Conservation (phyloP, 1,139 yeast species). For the Blastobotrys malaysiensis region DNA sequence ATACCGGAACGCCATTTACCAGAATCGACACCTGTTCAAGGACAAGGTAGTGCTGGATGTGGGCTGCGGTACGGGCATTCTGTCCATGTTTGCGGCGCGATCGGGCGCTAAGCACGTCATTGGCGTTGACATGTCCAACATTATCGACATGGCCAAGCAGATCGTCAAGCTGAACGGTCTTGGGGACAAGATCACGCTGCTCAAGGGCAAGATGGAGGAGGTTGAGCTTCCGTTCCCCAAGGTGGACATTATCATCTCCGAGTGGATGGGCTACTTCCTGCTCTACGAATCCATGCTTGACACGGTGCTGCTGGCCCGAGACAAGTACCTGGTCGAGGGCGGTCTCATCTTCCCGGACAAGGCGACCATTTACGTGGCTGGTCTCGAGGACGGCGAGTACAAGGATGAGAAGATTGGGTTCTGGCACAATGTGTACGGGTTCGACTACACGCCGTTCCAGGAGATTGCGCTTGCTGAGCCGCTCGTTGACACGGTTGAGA, state of each 20-base stretch:
- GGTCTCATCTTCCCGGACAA: slow-evolving; percentile 96
- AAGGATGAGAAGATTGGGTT: slow-evolving; percentile 88
- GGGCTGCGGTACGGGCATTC: slow-evolving; percentile 97
- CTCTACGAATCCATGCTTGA: slow-evolving; percentile 97
- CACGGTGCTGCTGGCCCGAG: slow-evolving; percentile 92
- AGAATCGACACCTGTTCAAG: slow-evolving; percentile 83
- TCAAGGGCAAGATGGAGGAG: slow-evolving; percentile 94
- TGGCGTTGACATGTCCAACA: slow-evolving; percentile 96
- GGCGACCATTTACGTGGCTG: slow-evolving; percentile 85
- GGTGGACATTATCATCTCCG: slow-evolving; percentile 94
- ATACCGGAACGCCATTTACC: slow-evolving; percentile 88
- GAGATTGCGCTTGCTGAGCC: slow-evolving; percentile 88
- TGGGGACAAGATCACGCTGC: slow-evolving; percentile 76
- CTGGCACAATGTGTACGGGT: slow-evolving; percentile 97
- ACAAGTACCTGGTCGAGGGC: slow-evolving; percentile 75
- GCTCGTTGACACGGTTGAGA: slow-evolving; percentile 86
- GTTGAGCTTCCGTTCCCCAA: slow-evolving; percentile 66
- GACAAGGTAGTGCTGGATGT: slow-evolving; percentile 96
- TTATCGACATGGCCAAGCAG: slow-evolving; percentile 88
- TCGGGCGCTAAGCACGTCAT: slow-evolving; percentile 97
- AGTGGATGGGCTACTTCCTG: slow-evolving; percentile 99
- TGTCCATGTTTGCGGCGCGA: slow-evolving; percentile 97
- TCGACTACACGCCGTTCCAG: slow-evolving; percentile 74
- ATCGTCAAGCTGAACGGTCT: slow-evolving; percentile 82
- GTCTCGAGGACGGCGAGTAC: slow-evolving; percentile 91